Base-by-base conservation (phyloP, 2,329 filamentous ascomycete species). In the Colletotrichum scovillei region DNA sequence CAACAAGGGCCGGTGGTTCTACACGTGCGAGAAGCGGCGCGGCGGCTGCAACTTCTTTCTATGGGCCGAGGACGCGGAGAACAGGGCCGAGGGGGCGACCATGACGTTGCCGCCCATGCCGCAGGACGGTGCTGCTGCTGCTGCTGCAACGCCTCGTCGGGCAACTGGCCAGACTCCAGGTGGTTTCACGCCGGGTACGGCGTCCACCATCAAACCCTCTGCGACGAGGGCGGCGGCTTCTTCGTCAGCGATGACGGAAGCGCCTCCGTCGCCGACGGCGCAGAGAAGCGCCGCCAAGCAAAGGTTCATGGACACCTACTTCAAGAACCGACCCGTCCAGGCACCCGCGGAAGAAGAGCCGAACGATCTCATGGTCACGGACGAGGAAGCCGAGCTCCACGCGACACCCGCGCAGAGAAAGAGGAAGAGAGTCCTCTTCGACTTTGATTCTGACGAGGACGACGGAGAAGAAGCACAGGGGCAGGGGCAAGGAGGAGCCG, bases 1-100 rank as follows among this genome's bases (percentile, higher is more conserved):
- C 28, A 87, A 86, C 76, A 79, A 82, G 57, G 85, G 85, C 28
- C 82, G 79, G 63, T 80, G 78, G 63, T 88, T 86, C 76, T 87
- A 82, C 78, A 81, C 79, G 11, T 88, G 86, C 76, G 70, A 76
- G n/a, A 76, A 77, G 8, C 78, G 79, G 7, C 59, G 53, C 22
- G 60, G 60, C 60, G 79, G 80, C 59, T 88, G 86, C 77, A 67
- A 76, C 7, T 86, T 88, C 76, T 88, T 86, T 71, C 76, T 87
- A 26, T 88, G 83, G 82, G 79, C 81, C n/a, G 82, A 86, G 8
- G 79, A 80, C 1, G 84, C 85, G 11, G 73, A 76, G 42, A 65
- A 70, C 14, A 35, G 70, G 32, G 67, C 67, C n/a, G 60, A 46
- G 19, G 67, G 28, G 11, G 24, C 57, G 26, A 73, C 67, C 11